Conservation (phyloP, 371 early-diverging fungal species). For the Mucor piriformis region DNA sequence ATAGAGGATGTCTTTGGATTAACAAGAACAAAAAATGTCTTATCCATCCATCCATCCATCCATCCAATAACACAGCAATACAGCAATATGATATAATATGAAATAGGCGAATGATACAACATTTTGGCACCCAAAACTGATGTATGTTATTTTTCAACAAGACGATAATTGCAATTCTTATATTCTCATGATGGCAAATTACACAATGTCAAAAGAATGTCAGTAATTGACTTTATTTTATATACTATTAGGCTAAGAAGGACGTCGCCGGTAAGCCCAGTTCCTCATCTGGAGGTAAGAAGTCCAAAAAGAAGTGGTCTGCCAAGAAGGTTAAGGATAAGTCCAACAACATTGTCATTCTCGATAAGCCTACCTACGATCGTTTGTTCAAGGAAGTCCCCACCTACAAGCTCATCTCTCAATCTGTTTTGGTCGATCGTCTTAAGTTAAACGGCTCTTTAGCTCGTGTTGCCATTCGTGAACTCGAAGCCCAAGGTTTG, state of each 20-base stretch:
- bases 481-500: constrained; percentile 88
- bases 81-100: no score
- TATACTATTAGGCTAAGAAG: constrained; percentile 62
- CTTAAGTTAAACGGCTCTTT: constrained; percentile 97
- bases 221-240: not conserved
- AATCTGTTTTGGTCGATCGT: constrained; percentile 97
- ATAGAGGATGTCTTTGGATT: not conserved
- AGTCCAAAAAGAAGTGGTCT: constrained; percentile 97
- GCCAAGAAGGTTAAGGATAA: constrained; percentile 97
- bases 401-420: constrained; percentile 97
- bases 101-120: no score
- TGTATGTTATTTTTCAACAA: no score
- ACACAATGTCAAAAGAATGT: not conserved
- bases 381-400: constrained; percentile 98
- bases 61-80: not conserved
- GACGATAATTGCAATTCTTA: no score
- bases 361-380: constrained; percentile 90
- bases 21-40: no score
- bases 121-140: no score
- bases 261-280: constrained; percentile 73
- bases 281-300: constrained; percentile 83
- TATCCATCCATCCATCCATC: constrained; percentile 6
- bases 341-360: constrained; percentile 94
- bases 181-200: not conserved
- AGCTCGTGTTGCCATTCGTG: constrained; percentile 93